Evolutionary conservation across 208 protist genomes (phyloP).

Genomic region (Crithidia brevicula): DNA sequence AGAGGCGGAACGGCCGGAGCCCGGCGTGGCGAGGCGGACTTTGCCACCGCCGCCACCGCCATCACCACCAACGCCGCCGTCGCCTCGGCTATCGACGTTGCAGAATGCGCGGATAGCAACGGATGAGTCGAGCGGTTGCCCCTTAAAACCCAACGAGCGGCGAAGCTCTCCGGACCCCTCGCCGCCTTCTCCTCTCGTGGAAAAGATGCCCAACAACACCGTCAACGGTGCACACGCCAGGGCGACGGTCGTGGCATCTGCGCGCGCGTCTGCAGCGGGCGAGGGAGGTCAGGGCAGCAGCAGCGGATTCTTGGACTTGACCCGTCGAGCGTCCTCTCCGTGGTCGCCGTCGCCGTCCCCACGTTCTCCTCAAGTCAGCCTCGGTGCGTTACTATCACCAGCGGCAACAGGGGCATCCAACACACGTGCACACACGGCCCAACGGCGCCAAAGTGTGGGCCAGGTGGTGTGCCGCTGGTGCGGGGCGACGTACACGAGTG

Average conservation of each 20-base stretch:
- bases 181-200: not conserved
- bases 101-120: too few relatives aligned
- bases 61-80: not conserved
- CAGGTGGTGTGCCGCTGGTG: conserved; percentile 49
- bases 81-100: too few relatives aligned
- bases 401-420: not conserved
- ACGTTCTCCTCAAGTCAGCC: not conserved
- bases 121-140: too few relatives aligned
- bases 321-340: not conserved
- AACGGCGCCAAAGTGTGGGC: conserved; percentile 11
- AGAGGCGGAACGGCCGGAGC: too few relatives aligned
- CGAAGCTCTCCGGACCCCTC: not conserved
- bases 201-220: not conserved
- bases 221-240: too few relatives aligned
- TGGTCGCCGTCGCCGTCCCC: not conserved
- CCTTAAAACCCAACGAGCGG: not conserved
- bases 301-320: too few relatives aligned
- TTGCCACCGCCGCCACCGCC: not conserved
- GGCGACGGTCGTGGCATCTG: too few relatives aligned
- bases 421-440: not conserved
- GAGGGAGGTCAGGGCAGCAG: too few relatives aligned
- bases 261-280: too few relatives aligned
- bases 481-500: conserved; percentile 31
- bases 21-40: too few relatives aligned
- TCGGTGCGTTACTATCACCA: not conserved